phyloP scores from a whole-genome alignment of 352 stramenopile genomes.

The Pythium phragmitis region DNA sequence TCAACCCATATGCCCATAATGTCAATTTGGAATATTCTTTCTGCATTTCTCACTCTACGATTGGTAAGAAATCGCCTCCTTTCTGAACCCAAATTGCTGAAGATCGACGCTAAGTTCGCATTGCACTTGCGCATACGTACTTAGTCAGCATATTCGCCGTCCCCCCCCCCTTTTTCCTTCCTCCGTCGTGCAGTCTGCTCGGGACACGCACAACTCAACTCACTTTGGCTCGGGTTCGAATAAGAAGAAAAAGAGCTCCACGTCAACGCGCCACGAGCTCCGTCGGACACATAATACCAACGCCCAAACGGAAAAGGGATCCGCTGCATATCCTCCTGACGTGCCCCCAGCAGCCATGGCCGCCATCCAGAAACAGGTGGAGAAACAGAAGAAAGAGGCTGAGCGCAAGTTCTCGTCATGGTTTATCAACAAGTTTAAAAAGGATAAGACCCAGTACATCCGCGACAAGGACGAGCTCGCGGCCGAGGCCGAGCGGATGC shows the following conservation, averaged over 20 bases:
- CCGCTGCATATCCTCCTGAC: background rate
- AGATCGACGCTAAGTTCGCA: conserved; percentile 13
- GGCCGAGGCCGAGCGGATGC: conserved; percentile 36
- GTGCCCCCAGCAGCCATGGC: conserved; percentile 1
- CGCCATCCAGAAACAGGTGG: conserved; percentile 48
- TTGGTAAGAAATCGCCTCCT: background rate
- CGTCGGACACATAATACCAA: too few species aligned
- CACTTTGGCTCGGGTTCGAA: conserved; percentile 21
- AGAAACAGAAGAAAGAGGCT: conserved; percentile 55
- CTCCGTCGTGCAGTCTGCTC: conserved; percentile 12
- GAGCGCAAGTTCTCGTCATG: conserved; percentile 63
- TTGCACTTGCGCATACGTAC: conserved; percentile 25
- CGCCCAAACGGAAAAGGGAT: too few species aligned
- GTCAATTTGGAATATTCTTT: conserved; percentile 22
- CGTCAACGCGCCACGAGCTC: background rate
- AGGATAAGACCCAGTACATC: conserved; percentile 54
- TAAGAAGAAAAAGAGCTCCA: conserved; percentile 21
- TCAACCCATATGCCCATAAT: conserved; percentile 22
- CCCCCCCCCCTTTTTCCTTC: conserved; percentile 16
- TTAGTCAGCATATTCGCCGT: conserved; percentile 16
- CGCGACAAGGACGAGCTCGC: conserved; percentile 57
- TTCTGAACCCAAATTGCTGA: background rate
- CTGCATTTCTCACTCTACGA: conserved; percentile 1
- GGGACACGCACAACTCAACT: conserved; percentile 16
- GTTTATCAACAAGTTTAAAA: conserved; percentile 70